Base-by-base conservation (phyloP, 805 yeast genomes). In the Wickerhamomyces tratensis region DNA sequence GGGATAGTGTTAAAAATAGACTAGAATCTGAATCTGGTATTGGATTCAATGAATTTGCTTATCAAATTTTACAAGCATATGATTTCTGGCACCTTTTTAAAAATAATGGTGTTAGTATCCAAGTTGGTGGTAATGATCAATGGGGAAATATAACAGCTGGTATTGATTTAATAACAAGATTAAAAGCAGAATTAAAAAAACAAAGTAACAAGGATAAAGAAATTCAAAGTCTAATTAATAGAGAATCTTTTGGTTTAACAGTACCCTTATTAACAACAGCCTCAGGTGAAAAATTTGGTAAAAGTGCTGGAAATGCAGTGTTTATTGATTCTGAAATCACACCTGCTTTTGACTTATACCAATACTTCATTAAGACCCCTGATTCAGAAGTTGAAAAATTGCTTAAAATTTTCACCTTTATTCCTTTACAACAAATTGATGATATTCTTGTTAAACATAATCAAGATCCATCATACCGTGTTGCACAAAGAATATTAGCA, bases 81-180 rank as follows among this genome's bases (percentile, higher is more conserved):
- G 98, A 93, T 58, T 93, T 87, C 57, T 87, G 82, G 71, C 87
- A 89, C 56, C 64, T 93, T 44, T 78, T 77, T 65, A 71, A 71
- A 35, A 58, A 73, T 13, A 62, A 75, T 34, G 61, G 67, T 5
- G 89, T 89, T 37, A 68, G 71, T 37, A 62, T 88, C 12, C 98
- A 93, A 64, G 79, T 85, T 33, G 98, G 98, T 25, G 98, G 98
- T 6, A 88, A 85, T 57, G 98, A 93, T 59, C 98, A 93, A 62
- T 93, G 96, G 88, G 98, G 98, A 1, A 93, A 93, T 54, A 93
- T 93, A 45, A 86, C 95, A 2, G 97, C 98, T 1, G 98, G 98
- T 0, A 75, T 86, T 35, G 98, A 93, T 54, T 69, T 93, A 44
- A 87, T 89, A 35, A 69, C 82, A 1, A 67, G 95, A 47, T 58